Evolutionary conservation across 2,329 filamentous ascomycete genomes (phyloP).

Genomic region (Aspergillus amoenus): DNA sequence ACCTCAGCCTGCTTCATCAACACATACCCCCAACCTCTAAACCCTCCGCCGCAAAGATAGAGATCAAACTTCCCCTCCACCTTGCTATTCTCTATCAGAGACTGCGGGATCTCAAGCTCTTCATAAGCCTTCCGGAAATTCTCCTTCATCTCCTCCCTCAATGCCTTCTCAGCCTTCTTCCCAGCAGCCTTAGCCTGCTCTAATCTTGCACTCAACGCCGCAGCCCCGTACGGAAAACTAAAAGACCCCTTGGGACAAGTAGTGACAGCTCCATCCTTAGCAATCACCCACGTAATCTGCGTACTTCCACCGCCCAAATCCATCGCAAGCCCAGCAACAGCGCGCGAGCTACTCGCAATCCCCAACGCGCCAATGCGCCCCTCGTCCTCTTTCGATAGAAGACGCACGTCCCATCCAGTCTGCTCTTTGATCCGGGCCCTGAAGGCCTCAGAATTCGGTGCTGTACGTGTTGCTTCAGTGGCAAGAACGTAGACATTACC

Average conservation of each 20-base stretch:
- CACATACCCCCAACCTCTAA: constrained; percentile 86
- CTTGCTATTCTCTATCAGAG: constrained; percentile 47
- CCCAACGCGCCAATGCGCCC: constrained; percentile 81
- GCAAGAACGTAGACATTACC: constrained; percentile 73
- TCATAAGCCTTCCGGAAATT: constrained; percentile 63
- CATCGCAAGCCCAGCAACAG: constrained; percentile 77
- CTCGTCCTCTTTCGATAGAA: constrained; percentile 78
- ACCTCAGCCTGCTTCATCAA: constrained; percentile 75
- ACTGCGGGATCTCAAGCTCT: constrained; percentile 56
- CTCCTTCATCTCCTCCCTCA: constrained; percentile 56
- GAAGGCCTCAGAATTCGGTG: constrained; percentile 70
- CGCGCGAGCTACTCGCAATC: constrained; percentile 70
- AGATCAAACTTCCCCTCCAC: constrained; percentile 60
- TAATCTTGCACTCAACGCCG: constrained; percentile 61
- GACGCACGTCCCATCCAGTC: constrained; percentile 67
- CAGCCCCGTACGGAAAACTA: constrained; percentile 69
- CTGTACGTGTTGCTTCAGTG: constrained; percentile 84
- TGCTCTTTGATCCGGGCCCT: constrained; percentile 61
- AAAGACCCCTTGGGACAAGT: constrained; percentile 58
- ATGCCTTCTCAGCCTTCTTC: constrained; percentile 46
- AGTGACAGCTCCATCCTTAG: constrained; percentile 49
- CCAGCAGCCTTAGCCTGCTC: constrained; percentile 47
- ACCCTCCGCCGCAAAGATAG: constrained; percentile 87
- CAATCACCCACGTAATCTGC: constrained; percentile 67
- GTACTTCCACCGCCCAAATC: constrained; percentile 78